phyloP scores from a whole-genome alignment of 768 basidiomycete species.

The Tulasnella sp. region DNA sequence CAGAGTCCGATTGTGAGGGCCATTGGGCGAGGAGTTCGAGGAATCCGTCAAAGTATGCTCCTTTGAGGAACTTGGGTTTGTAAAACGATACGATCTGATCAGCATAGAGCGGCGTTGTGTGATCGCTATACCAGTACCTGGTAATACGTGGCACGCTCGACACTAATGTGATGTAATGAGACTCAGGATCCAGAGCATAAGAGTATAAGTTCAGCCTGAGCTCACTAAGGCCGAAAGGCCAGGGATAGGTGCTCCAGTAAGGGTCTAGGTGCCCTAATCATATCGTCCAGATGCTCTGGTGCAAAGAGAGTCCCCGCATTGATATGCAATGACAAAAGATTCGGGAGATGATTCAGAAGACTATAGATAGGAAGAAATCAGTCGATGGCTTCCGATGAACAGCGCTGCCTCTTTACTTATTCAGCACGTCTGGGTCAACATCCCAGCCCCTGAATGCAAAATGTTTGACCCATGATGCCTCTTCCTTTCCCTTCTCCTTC shows the following conservation, averaged over 20 bases:
- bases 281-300: conserved; percentile 70
- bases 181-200: conserved; percentile 3
- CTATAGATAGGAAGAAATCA: conserved; percentile 7
- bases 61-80: conserved; percentile 30
- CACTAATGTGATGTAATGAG: conserved; percentile 30
- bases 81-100: background rate
- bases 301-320: conserved; percentile 70
- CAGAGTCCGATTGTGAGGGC: conserved; percentile 32
- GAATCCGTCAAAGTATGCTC: conserved; percentile 73
- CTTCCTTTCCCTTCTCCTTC: background rate
- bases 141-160: conserved; percentile 64
- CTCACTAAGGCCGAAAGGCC: conserved; percentile 77
- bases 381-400: background rate
- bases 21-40: conserved; percentile 53
- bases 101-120: conserved; percentile 25
- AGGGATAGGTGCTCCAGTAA: conserved; percentile 45
- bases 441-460: conserved; percentile 52
- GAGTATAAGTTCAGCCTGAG: conserved; percentile 15
- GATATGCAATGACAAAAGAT: conserved; percentile 41
- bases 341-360: conserved; percentile 46
- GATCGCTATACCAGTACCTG: conserved; percentile 77
- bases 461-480: conserved; percentile 35
- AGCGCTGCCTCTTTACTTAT: conserved; percentile 32
- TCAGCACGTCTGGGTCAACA: conserved; percentile 62
- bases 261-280: conserved; percentile 41